A percentile compares a stretch with the other conserved stretches of the same genome.
Evolutionary conservation across 73 alveolate species (phyloP).

Genomic region (Urostyla sp.): DNA sequence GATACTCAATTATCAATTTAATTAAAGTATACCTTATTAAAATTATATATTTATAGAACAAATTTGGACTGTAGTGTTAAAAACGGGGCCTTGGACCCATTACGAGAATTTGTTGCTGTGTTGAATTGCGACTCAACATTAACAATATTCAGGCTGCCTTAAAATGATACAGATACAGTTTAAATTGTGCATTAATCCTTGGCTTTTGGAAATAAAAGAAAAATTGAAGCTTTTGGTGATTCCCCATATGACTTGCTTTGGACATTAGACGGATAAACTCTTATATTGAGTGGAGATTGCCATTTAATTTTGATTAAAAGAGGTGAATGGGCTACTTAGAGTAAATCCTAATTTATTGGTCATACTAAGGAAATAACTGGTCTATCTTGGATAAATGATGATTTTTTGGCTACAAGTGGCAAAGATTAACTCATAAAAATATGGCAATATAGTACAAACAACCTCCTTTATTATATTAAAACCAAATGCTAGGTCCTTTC

Average conservation of each 20-base stretch:
- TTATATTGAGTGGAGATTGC: slow-evolving; percentile 49
- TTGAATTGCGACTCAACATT: slow-evolving; percentile 45
- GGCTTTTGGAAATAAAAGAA: neutral
- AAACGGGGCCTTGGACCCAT: slow-evolving; percentile 46
- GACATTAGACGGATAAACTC: slow-evolving; percentile 57
- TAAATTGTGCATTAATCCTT: slow-evolving; percentile 7
- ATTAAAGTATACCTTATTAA: neutral
- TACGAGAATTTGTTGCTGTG: slow-evolving; percentile 34
- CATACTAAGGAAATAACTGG: neutral
- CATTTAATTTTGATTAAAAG: slow-evolving; percentile 22
- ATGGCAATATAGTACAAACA: slow-evolving; percentile 31
- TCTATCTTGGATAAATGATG: slow-evolving; percentile 49
- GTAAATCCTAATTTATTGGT: too few relatives aligned
- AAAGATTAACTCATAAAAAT: slow-evolving; percentile 17
- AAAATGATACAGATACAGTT: neutral
- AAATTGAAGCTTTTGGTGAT: slow-evolving; percentile 22
- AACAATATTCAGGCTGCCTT: slow-evolving; percentile 12
- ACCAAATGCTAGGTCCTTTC: neutral
- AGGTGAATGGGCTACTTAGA: neutral
- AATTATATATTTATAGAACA: neutral
- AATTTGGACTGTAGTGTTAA: slow-evolving; percentile 29
- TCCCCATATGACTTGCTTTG: slow-evolving; percentile 32
- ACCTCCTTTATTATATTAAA: neutral
- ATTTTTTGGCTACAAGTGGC: slow-evolving; percentile 40
- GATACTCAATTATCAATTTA: slow-evolving; percentile 14